Conservation (phyloP, 805 yeast species). For the Tetrapisispora taiwanensis region DNA sequence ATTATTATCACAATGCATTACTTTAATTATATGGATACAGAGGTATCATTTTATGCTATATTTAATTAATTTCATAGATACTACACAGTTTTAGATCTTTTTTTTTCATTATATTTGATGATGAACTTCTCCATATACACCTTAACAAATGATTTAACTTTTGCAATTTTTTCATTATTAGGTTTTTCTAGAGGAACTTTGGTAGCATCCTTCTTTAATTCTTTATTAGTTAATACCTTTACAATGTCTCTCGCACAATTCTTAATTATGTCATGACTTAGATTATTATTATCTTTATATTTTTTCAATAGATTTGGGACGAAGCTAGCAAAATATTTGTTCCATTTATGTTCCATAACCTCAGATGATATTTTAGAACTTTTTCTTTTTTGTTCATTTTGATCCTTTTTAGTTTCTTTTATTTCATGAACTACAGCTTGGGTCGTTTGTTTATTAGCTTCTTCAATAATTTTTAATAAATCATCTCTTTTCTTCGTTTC, state of each 20-base stretch:
- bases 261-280: constrained; percentile 68
- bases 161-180: constrained; percentile 53
- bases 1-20: neutral
- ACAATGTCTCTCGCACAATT: constrained; percentile 73
- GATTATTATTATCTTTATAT: constrained; percentile 40
- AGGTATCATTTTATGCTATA: too few species aligned
- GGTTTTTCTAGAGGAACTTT: constrained; percentile 44
- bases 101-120: constrained; percentile 34
- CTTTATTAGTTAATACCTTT: constrained; percentile 57
- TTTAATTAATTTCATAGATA: too few species aligned
- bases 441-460: constrained; percentile 22
- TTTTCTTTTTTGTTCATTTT: constrained; percentile 9
- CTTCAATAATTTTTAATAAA: constrained; percentile 10
- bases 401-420: neutral
- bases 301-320: constrained; percentile 73
- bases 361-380: constrained; percentile 10
- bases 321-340: constrained; percentile 48
- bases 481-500: constrained; percentile 21
- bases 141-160: constrained; percentile 54
- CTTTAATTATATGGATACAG: neutral
- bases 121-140: constrained; percentile 59
- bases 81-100: neutral
- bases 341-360: constrained; percentile 29
- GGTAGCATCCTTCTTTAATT: constrained; percentile 31
- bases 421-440: too few species aligned